Evolutionary conservation across 1,284 basidiomycete genomes (phyloP).

Genomic region (Mrakiaceae sp.): DNA sequence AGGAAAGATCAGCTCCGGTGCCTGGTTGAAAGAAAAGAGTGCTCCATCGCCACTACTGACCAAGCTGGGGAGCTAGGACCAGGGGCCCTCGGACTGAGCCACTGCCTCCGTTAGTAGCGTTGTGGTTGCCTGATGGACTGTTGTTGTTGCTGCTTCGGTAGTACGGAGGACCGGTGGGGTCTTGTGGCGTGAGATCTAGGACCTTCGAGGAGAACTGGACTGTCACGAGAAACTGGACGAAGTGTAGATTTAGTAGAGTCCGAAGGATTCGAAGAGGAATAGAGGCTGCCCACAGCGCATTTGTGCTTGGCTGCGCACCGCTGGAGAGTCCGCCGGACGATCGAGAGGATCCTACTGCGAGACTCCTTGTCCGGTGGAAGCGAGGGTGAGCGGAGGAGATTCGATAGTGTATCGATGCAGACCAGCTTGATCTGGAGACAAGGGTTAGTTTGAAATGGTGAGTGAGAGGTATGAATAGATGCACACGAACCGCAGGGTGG

Average conservation of each 20-base stretch:
- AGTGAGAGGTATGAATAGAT: too few species aligned
- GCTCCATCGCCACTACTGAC: conserved; percentile 17
- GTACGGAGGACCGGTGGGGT: conserved; percentile 25
- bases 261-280: too few species aligned
- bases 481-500: conserved; percentile 20
- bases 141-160: background rate
- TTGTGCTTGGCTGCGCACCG: conserved; percentile 16
- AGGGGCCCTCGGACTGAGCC: conserved; percentile 26
- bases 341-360: conserved; percentile 28
- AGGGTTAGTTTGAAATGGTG: too few species aligned
- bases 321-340: conserved; percentile 29
- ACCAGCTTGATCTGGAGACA: conserved; percentile 29
- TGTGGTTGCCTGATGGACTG: conserved; percentile 34
- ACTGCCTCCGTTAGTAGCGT: conserved; percentile 32
- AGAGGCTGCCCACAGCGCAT: conserved; percentile 9
- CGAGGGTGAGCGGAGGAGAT: conserved; percentile 32
- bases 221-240: background rate
- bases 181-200: background rate
- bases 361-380: conserved; percentile 23
- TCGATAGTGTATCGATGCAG: conserved; percentile 33
- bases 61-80: conserved; percentile 34
- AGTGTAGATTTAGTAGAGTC: background rate
- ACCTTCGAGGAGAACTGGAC: background rate
- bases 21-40: background rate
- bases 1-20: background rate